Base-by-base conservation (phyloP, 78 protist genomes). In the Creolimax fragrantissima region DNA sequence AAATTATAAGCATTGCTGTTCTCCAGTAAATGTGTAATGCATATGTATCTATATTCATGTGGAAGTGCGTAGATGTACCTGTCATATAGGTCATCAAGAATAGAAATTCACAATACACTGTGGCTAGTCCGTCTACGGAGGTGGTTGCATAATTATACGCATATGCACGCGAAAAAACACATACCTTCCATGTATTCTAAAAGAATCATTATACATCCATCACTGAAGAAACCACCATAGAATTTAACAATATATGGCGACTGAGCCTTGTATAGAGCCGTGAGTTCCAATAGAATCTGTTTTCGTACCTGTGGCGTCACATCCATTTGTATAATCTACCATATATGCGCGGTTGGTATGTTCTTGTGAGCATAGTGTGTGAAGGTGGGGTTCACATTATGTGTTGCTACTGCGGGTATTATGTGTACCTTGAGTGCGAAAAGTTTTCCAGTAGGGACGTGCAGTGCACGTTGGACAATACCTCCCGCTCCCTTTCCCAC, bases 211-310 rank as follows among this genome's bases (percentile, higher is more conserved):
- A 94, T 93, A 3, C 85, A 85, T 2, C 96, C 96, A 0, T 96
- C 97, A 1, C 81, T 41, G 90, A 93, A 93, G 89, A 96, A 96
- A 4, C 96, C 97, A 81, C 95, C 97, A 89, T 93, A 89, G 41
- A 96, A 96, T 24, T 85, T 45, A 4, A 96, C 95, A 11, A 96
- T 85, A 3, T 86, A 67, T 11, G 90, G 85, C 35, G 92, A 93
- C 4, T 90, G 89, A 24, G 94, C 93, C 39, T 88, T 42, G 74
- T 95, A 93, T 2, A 94, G 89, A 32, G 97, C 93, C 35, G 93
- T 90, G 6, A 95, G 41, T 58, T 95, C 97, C 45, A 93, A 32
- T 17, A 95, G 66, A 44, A 95, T 95, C 88, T 95, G 96, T 67
- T 93, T 95, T 24, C 96, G 81, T 32, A 89, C 89, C 5, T 88